Conservation (phyloP, 495 filamentous ascomycete genomes). For the Podospora tetraspora region DNA sequence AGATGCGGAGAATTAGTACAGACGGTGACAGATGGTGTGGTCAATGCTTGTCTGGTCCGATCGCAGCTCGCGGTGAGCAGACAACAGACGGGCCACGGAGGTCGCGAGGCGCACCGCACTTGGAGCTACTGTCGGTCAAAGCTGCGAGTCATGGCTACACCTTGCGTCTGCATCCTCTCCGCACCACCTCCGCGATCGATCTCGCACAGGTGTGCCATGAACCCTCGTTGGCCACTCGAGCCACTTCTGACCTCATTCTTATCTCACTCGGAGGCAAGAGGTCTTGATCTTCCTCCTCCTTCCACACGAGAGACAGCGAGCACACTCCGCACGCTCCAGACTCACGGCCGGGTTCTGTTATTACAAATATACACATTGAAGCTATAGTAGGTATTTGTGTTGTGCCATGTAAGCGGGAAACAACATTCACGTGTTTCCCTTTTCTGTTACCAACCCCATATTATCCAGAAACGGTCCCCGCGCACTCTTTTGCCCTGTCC, state of each 20-base stretch:
- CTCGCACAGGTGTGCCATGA: not conserved
- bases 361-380: conserved; percentile 15
- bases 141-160: not conserved
- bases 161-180: not conserved
- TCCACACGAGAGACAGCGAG: not conserved
- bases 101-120: not conserved
- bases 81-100: not conserved
- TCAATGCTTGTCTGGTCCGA: not conserved
- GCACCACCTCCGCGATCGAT: not conserved
- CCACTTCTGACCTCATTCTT: not conserved
- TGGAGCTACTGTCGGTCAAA: not conserved
- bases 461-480: not conserved
- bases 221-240: not conserved
- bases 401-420: not conserved
- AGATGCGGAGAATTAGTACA: not conserved
- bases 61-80: not conserved
- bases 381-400: conserved; percentile 6
- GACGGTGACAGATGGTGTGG: not conserved
- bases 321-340: too few species aligned
- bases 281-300: too few species aligned
- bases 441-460: conserved; percentile 2
- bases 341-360: not conserved
- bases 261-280: not conserved
- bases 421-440: not conserved
- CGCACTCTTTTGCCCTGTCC: not conserved